These are phyloP conservation scores for Zalaria sp. DNA, from an alignment of 2,329 filamentous ascomycete species.

Conservation along the genomic window DNA sequence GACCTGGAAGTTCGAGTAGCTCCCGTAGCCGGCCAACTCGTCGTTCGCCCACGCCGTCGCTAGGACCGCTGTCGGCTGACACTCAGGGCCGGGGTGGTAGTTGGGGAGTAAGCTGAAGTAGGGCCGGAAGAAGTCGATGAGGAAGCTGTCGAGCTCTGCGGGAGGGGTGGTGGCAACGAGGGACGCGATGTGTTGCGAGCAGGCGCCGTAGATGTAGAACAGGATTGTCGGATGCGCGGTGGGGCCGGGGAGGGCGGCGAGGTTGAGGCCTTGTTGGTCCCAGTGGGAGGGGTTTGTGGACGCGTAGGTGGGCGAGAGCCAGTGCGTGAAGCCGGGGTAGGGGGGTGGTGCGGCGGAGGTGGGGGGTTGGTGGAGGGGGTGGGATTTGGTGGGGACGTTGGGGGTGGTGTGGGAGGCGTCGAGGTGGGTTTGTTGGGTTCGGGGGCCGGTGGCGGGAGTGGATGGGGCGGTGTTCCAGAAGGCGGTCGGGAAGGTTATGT, in stretches of 20 bases:
- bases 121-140: conserved; percentile 57
- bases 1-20: conserved; percentile 74
- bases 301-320: conserved; percentile 58
- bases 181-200: conserved; percentile 40
- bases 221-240: conserved; percentile 66
- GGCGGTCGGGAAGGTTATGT: conserved; percentile 46
- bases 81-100: conserved; percentile 43
- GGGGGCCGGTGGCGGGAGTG: background rate
- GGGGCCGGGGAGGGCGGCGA: conserved; percentile 47
- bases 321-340: conserved; percentile 58
- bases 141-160: conserved; percentile 36
- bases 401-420: conserved; percentile 10
- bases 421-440: conserved; percentile 13
- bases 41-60: conserved; percentile 70
- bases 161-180: conserved; percentile 19
- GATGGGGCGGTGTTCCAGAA: conserved; percentile 1
- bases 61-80: conserved; percentile 48
- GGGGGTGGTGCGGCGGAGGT: conserved; percentile 18
- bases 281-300: conserved; percentile 49
- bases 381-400: conserved; percentile 23
- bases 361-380: conserved; percentile 18
- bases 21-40: conserved; percentile 65
- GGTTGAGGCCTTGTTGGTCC: conserved; percentile 52
- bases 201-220: conserved; percentile 63
- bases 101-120: conserved; percentile 65